phyloP scores from a whole-genome alignment of 345 rosid species.

The Ceriops tagal region DNA sequence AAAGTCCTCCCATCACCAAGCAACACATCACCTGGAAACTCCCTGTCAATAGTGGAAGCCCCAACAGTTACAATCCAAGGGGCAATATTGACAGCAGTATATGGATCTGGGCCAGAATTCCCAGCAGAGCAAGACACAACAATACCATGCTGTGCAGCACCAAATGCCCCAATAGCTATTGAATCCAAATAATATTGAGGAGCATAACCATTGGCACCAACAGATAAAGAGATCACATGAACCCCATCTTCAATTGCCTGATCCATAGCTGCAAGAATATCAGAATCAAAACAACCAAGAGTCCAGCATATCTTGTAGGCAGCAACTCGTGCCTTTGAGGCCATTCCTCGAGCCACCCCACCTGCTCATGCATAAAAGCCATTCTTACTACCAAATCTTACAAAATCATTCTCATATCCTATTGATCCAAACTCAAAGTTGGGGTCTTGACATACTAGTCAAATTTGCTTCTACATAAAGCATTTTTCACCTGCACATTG shows the following conservation, averaged over 20 bases:
- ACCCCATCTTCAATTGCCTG: constrained; percentile 82
- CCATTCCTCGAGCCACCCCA: constrained; percentile 91
- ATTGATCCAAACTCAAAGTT: too few species aligned
- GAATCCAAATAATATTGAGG: constrained; percentile 68
- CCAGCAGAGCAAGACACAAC: constrained; percentile 90
- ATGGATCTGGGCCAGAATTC: constrained; percentile 76
- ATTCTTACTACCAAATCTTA: too few species aligned
- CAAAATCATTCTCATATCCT: too few species aligned
- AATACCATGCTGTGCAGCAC: constrained; percentile 58
- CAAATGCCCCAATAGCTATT: constrained; percentile 77
- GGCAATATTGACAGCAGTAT: constrained; percentile 73
- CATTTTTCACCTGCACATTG: constrained; percentile 39
- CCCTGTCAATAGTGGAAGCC: constrained; percentile 81
- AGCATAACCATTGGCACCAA: constrained; percentile 70
- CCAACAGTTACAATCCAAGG: constrained; percentile 93
- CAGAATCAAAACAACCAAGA: constrained; percentile 77
- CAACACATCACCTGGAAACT: constrained; percentile 72
- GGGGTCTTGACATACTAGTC: too few species aligned
- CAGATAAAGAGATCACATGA: constrained; percentile 74
- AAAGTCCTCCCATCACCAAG: constrained; percentile 56
- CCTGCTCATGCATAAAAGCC: constrained; percentile 25
- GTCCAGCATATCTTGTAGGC: constrained; percentile 89
- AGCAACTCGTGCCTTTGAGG: constrained; percentile 71
- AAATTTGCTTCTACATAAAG: too few species aligned
- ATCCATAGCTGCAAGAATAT: constrained; percentile 92